Evolutionary conservation across 2,329 filamentous ascomycete genomes (phyloP).

Genomic region (Trichoderma sp.): DNA sequence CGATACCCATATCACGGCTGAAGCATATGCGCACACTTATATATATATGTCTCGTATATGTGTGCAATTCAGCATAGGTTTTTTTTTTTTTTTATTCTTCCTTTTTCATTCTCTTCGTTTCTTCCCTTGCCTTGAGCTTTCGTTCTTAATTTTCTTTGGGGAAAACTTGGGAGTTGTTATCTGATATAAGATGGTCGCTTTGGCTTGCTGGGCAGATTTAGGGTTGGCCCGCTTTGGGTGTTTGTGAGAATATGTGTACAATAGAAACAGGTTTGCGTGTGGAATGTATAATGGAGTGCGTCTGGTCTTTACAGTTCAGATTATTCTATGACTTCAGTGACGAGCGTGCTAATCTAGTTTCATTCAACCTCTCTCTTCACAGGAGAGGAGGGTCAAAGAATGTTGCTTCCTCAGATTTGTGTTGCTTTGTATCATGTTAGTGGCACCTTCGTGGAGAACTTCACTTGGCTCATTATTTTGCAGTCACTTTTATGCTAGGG

Average conservation of each 20-base stretch:
- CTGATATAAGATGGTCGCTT: neutral
- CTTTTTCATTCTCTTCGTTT: neutral
- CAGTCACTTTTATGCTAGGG: neutral
- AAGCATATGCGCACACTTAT: neutral
- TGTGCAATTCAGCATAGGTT: neutral
- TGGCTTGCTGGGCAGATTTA: neutral
- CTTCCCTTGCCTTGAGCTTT: neutral
- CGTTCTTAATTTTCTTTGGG: neutral
- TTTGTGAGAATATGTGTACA: neutral
- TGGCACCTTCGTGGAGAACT: neutral
- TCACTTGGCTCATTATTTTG: neutral
- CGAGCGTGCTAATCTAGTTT: neutral
- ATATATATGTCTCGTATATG: neutral
- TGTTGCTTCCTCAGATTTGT: neutral
- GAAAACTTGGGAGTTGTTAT: neutral
- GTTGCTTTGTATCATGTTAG: neutral
- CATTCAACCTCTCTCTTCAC: neutral
- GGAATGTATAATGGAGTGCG: neutral
- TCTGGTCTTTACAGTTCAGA: neutral
- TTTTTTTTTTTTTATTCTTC: neutral
- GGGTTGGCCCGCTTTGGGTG: neutral
- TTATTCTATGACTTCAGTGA: neutral
- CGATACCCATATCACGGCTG: slow-evolving; percentile 13
- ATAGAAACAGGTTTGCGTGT: neutral
- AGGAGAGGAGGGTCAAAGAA: neutral